A percentile compares a stretch with the other conserved stretches of the same genome.
phyloP scores from a whole-genome alignment of 805 yeast species.

The Teunomyces panamensis region DNA sequence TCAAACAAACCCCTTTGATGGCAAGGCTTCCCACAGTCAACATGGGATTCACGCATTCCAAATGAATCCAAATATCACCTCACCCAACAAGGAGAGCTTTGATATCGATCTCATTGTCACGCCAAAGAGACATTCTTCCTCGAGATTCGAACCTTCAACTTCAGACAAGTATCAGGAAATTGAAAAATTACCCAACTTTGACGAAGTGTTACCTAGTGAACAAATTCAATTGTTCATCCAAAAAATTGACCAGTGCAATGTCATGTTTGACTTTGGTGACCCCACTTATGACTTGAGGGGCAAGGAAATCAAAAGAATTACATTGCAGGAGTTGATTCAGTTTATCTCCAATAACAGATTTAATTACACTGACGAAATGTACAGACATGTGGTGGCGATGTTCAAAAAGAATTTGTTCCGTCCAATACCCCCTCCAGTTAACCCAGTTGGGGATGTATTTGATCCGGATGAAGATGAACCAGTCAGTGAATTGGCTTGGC shows the following conservation, averaged over 20 bases:
- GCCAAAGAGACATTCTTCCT: conserved; percentile 90
- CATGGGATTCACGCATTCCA: conserved; percentile 40
- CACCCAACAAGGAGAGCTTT: conserved; percentile 62
- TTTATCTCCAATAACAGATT: conserved; percentile 81
- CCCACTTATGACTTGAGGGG: conserved; percentile 90
- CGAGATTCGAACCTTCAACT: conserved; percentile 78
- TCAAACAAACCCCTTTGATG: conserved; percentile 6
- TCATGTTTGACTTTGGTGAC: conserved; percentile 90
- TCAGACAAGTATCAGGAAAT: conserved; percentile 42
- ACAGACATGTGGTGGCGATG: conserved; percentile 84
- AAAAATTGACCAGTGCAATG: conserved; percentile 91
- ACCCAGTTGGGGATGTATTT: conserved; percentile 92
- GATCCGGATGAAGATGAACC: conserved; percentile 99
- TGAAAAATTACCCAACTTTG: conserved; percentile 79
- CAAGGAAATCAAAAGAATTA: conserved; percentile 84
- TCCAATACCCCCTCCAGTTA: conserved; percentile 97
- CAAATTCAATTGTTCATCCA: conserved; percentile 75
- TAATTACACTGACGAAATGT: conserved; percentile 87
- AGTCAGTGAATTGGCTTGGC: conserved; percentile 94
- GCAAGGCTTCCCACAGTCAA: conserved; percentile 8
- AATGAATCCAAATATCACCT: conserved; percentile 53
- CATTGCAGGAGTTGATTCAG: conserved; percentile 85
- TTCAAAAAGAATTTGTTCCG: conserved; percentile 85
- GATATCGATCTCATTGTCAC: conserved; percentile 74
- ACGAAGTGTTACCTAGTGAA: conserved; percentile 80